Conservation (phyloP, 345 rosid species). For the Populus simonii region DNA sequence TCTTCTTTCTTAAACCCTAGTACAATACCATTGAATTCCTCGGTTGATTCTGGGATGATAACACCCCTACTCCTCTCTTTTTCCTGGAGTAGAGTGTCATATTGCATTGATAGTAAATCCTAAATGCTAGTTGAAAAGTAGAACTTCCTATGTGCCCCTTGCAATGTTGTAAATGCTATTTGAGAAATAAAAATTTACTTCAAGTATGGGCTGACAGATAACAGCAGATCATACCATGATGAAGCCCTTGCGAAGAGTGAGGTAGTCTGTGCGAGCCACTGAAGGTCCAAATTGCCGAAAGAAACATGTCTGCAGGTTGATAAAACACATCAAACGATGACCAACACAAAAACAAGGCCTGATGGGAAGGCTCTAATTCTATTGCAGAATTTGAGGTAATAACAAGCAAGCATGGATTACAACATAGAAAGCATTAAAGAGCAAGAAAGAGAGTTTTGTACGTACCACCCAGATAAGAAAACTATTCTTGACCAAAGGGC, state of each 20-base stretch:
- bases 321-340: background rate
- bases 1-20: background rate
- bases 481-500: slow-evolving; percentile 52
- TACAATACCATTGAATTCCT: background rate
- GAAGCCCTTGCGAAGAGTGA: slow-evolving; percentile 85
- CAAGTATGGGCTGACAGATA: background rate
- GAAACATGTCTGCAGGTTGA: slow-evolving; percentile 73
- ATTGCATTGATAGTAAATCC: background rate
- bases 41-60: background rate
- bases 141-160: background rate
- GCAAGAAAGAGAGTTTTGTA: slow-evolving; percentile 13
- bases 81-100: background rate
- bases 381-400: background rate
- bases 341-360: background rate
- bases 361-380: no score
- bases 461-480: slow-evolving; percentile 84
- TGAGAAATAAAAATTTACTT: background rate
- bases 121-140: background rate
- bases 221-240: slow-evolving; percentile 50
- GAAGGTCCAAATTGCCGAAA: slow-evolving; percentile 83
- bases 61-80: background rate
- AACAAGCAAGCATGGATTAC: background rate
- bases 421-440: background rate
- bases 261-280: slow-evolving; percentile 85
- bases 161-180: background rate